These are phyloP conservation scores for Erodium maritimum DNA, from an alignment of 345 rosid genomes.

Conservation along the genomic window DNA sequence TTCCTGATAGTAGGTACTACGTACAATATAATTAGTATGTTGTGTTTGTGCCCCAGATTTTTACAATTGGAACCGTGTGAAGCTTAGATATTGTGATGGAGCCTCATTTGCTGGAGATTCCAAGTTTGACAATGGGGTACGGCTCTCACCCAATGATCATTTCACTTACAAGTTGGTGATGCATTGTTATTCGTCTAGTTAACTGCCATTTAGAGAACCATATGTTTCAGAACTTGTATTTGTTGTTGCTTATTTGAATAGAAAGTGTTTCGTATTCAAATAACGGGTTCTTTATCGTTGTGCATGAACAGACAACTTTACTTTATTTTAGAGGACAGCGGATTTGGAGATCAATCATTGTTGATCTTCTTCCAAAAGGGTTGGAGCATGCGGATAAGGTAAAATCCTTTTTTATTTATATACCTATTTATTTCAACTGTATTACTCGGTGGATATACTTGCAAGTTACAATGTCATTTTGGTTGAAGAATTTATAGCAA, in stretches of 20 bases:
- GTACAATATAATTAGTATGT: too few species aligned
- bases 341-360: conserved; percentile 80
- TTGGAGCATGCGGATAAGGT: conserved; percentile 60
- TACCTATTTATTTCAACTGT: too few species aligned
- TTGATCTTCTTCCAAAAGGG: conserved; percentile 78
- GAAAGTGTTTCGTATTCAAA: neutral
- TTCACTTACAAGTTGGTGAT: neutral
- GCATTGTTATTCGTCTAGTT: too few species aligned
- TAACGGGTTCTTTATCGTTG: conserved; percentile 8
- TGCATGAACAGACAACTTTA: conserved; percentile 49
- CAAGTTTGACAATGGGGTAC: conserved; percentile 57
- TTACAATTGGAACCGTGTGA: conserved; percentile 98
- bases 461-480: too few species aligned
- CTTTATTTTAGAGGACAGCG: conserved; percentile 88
- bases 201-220: neutral
- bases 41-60: conserved; percentile 62
- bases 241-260: neutral
- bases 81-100: conserved; percentile 92
- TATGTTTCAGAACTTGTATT: neutral
- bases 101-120: conserved; percentile 83
- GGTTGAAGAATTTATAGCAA: too few species aligned
- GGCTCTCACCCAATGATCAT: conserved; percentile 4
- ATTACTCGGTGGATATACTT: too few species aligned
- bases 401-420: conserved; percentile 9
- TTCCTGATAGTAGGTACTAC: too few species aligned